These are phyloP conservation scores for Penicillium corylophilum DNA, from an alignment of 2,329 filamentous ascomycete genomes.

Conservation along the genomic window DNA sequence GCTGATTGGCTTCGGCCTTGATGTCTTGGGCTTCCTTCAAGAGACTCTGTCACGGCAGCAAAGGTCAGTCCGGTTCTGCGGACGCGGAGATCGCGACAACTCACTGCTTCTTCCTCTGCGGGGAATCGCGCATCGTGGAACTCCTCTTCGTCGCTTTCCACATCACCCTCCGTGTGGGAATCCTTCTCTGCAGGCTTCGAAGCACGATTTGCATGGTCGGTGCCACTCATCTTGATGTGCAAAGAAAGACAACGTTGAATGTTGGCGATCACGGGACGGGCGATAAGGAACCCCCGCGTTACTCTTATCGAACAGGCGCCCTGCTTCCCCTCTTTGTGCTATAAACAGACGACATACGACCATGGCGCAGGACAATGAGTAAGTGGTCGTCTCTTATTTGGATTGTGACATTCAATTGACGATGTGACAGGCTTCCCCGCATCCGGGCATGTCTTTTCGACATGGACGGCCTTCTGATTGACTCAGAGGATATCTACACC, in stretches of 20 bases:
- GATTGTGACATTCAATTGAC: conserved; percentile 3
- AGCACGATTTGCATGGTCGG: neutral
- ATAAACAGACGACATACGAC: conserved; percentile 1
- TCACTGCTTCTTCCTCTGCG: conserved; percentile 49
- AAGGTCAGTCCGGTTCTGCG: conserved; percentile 5
- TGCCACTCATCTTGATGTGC: conserved; percentile 17
- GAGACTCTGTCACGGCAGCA: conserved; percentile 54
- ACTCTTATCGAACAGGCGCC: conserved; percentile 1
- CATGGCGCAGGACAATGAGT: conserved; percentile 3
- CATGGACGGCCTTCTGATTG: conserved; percentile 95
- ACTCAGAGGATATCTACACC: conserved; percentile 90
- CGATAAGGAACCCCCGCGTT: conserved; percentile 3
- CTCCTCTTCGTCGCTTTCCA: conserved; percentile 40
- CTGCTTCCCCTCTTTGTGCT: neutral
- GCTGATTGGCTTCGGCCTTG: conserved; percentile 73
- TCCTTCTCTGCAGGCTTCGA: conserved; percentile 5
- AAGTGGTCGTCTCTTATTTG: neutral
- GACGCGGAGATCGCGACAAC: conserved; percentile 10
- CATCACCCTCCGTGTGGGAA: conserved; percentile 20
- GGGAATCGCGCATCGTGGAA: conserved; percentile 47
- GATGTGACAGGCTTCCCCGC: conserved; percentile 63
- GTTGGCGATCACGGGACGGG: conserved; percentile 2
- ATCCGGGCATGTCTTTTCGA: conserved; percentile 94
- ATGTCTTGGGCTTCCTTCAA: conserved; percentile 68
- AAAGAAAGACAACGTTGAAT: neutral